Evolutionary conservation across 139 green algal genomes (phyloP), one percentile per base, ranked within the genome.

Genomic region (Trebouxia sp.): DNA sequence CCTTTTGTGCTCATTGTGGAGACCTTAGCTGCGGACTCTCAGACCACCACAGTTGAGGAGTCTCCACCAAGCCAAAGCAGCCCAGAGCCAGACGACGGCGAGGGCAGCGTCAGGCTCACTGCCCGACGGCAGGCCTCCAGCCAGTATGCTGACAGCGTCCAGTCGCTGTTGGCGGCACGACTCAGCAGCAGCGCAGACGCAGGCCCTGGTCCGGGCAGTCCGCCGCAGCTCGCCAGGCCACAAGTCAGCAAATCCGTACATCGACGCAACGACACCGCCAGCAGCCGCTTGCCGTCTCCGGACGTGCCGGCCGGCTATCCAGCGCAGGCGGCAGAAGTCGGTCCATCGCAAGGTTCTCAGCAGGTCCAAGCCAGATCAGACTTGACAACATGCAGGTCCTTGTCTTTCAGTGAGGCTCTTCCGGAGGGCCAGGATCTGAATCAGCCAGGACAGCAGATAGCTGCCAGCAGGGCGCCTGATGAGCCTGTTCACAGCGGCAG

Each of bases 1-100:
- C 94, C 94, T 0, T 98, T 97, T 85, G 90, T 96, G 50, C 62
- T 98, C 9, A 88, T 86, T 43, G 66, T 96, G 0, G 94, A 98
- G 76, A 93, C 97, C 17, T 80, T 96, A 28, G 55, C 50, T 30
- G 69, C 62, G 5, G 85, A 89, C 50, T 80, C 85, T 41, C 82
- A 83, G n/a, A 43, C 78, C 72, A 10, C 75, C 39, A 9, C 55
- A 70, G 58, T 24, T 0, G 76, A 76, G 39, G 58, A n/a, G 6
- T 45, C 51, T 38, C 10, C 20, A 32, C 50, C 51, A 32, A 35
- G 48, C 22, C 43, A 37, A 22, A 67, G 30, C 55, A 74, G 22
- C 14, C 20, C 55, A 24, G 76, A 78, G 24, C 41, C 70, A 30
- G 51, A 70, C 0, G 55, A 81, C 20, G 41, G 35, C 7, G 76